These are phyloP conservation scores for Elasticomyces elasticus DNA, from an alignment of 495 filamentous ascomycete genomes.

Conservation along the genomic window DNA sequence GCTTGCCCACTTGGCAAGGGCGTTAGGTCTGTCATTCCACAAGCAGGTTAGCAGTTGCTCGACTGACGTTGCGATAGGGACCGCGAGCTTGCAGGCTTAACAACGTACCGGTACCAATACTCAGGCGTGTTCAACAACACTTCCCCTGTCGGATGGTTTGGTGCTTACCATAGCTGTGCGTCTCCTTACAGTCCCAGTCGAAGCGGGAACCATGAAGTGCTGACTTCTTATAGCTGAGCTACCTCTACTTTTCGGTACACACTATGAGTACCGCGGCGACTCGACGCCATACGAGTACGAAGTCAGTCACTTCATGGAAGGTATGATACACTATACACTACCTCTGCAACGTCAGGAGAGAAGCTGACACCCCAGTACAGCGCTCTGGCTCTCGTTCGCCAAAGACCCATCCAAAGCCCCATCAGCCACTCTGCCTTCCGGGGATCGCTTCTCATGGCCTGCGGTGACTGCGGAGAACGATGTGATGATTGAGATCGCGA, in stretches of 20 bases:
- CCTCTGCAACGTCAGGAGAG: neutral
- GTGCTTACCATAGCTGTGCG: constrained; percentile 25
- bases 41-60: neutral
- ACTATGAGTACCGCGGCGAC: constrained; percentile 8
- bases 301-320: constrained; percentile 4
- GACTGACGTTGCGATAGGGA: neutral
- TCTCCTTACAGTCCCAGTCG: neutral
- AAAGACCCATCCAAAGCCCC: neutral
- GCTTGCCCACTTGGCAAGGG: neutral
- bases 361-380: neutral
- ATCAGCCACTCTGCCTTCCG: neutral
- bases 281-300: constrained; percentile 18
- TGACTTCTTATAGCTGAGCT: constrained; percentile 13
- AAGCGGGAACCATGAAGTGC: neutral
- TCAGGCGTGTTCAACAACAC: constrained; percentile 31
- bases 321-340: neutral
- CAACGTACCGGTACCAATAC: constrained; percentile 30
- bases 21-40: neutral
- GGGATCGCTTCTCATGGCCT: neutral
- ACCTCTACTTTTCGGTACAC: constrained; percentile 21
- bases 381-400: neutral
- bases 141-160: constrained; percentile 28
- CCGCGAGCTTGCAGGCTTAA: constrained; percentile 6
- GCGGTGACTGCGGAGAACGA: neutral
- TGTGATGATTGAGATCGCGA: neutral